Evolutionary conservation across 2,329 filamentous ascomycete genomes (phyloP), one percentile per base, ranked within the genome.

Genomic region (Apiospora hydei): DNA sequence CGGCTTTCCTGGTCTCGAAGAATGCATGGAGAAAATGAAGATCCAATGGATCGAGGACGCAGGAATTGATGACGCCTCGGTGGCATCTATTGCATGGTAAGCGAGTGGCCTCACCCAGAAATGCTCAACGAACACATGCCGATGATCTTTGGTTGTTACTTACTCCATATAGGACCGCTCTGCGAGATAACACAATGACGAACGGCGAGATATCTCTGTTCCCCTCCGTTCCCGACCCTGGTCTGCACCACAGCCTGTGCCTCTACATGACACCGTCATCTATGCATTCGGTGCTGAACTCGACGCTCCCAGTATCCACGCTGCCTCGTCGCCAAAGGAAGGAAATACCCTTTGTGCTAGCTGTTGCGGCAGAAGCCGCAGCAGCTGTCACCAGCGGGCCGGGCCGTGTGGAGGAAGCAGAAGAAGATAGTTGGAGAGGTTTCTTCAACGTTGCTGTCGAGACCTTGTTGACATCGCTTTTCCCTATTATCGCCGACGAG

Each of bases 401-500:
- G 13, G 30, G 46, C 53, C 43, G 47, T 8, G 16, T 14, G 6
- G 51, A 34, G 53, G 73, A 69, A 34, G 53, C 51, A 51, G 71
- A 72, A 38, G 69, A 72, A 24, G 72, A 69, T 13, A 51, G 38
- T 24, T 76, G 73, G 74, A 69, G 69, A n/a, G 73, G 73, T 11
- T 72, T 71, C 57, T 75, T 76, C 69, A 75, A 75, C 26, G 71
- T 76, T 3, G 73, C 73, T 30, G 73, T 75, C 26, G 72, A 76
- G 64, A 61, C 71, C 1, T 67, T 76, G 34, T 71, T 75, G 14
- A 66, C 69, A 11, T 74, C 70, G 2, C 44, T 76, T 14, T 74
- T 74, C 51, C 64, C 69, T 24, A 70, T 44, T 4, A 18, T 75
- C 18, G 74, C 70, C 1, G 34, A 69, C 57, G 72, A 72, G 38